Conservation (phyloP, 208 protist genomes). For the Vickermania ingenoplastis region DNA sequence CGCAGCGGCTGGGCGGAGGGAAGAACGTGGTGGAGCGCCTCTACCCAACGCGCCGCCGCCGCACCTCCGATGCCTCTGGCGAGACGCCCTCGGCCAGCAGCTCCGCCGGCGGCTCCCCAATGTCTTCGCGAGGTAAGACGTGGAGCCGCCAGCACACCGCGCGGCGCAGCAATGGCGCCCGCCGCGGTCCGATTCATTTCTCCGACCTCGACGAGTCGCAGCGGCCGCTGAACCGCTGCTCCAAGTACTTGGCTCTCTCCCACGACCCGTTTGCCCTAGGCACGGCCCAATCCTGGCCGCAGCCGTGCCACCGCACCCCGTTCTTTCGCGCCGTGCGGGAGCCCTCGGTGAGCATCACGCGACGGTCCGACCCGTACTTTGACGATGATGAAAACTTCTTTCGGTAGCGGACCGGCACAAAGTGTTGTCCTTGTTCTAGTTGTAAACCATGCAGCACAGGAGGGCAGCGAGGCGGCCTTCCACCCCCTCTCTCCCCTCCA, state of each 20-base stretch:
- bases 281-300: not conserved
- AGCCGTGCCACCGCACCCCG: not conserved
- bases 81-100: not conserved
- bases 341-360: not conserved
- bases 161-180: not conserved
- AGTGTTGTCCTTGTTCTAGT: no score
- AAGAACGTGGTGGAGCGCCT: conserved; percentile 29
- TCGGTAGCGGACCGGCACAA: no score
- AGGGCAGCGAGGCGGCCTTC: no score
- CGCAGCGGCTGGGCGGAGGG: conserved; percentile 15
- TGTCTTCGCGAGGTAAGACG: not conserved
- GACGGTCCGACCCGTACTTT: no score
- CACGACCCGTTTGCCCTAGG: not conserved
- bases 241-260: not conserved
- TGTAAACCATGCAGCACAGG: no score
- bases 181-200: not conserved
- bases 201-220: not conserved
- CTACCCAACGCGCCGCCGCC: conserved; percentile 11
- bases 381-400: no score
- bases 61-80: no score
- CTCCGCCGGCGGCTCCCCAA: not conserved
- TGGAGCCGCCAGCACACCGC: not conserved
- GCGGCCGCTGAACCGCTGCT: not conserved
- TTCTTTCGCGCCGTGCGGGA: not conserved
- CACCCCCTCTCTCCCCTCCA: no score